Conservation (phyloP, 2,329 filamentous ascomycete species). For the Falciphora oryzae region DNA sequence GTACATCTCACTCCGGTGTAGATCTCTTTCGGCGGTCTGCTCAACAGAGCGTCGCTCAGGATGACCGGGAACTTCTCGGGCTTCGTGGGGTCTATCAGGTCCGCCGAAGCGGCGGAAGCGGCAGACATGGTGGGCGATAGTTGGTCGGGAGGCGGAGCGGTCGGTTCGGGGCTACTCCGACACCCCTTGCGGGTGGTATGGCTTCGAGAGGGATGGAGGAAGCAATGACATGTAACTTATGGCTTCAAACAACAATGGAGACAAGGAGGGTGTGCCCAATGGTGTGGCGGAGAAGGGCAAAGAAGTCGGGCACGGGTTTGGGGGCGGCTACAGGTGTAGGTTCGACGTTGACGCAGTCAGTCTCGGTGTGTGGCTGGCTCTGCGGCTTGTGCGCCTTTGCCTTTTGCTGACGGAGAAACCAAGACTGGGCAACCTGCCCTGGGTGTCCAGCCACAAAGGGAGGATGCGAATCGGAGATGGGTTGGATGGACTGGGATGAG, state of each 20-base stretch:
- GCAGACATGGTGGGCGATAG: slow-evolving; percentile 6
- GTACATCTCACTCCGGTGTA: slow-evolving; percentile 57
- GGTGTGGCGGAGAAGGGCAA: background rate
- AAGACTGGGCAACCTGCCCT: background rate
- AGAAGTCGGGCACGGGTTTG: background rate
- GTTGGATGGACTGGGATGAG: background rate
- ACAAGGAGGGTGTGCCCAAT: background rate
- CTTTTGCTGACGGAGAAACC: background rate
- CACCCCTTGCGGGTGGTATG: background rate
- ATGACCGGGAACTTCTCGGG: slow-evolving; percentile 56
- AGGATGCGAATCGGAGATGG: background rate
- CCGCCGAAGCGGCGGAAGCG: slow-evolving; percentile 2
- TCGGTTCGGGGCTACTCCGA: background rate
- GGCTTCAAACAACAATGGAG: background rate
- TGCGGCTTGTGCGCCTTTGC: background rate
- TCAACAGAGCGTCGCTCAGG: slow-evolving; percentile 55
- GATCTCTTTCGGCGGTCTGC: slow-evolving; percentile 49
- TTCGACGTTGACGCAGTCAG: background rate
- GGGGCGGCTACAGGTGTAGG: background rate
- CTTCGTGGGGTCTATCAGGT: slow-evolving; percentile 52
- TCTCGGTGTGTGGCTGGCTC: background rate
- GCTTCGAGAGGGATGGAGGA: no score
- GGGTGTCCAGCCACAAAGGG: background rate
- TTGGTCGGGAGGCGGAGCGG: background rate
- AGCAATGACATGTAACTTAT: background rate